phyloP scores from a whole-genome alignment of 169 alveolate species.

The Perkinsus chesapeaki region DNA sequence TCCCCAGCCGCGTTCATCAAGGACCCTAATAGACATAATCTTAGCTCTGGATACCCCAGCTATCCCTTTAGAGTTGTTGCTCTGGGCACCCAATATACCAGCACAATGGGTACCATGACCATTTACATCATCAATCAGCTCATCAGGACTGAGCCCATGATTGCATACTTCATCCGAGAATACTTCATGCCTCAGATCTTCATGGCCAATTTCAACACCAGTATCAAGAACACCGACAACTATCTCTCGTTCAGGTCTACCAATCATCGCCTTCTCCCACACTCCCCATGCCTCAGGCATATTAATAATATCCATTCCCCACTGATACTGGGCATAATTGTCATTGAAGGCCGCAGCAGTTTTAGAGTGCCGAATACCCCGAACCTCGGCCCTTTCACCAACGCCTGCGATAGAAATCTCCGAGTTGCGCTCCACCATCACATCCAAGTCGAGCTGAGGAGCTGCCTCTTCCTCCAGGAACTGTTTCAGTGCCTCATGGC shows the following conservation, averaged over 20 bases:
- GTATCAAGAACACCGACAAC: not conserved
- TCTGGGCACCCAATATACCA: conserved; percentile 34
- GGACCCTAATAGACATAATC: conserved; percentile 31
- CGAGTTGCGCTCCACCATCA: not conserved
- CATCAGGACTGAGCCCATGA: not conserved
- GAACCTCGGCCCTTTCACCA: not conserved
- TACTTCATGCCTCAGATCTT: not conserved
- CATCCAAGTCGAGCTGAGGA: not conserved
- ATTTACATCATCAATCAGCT: conserved; percentile 20
- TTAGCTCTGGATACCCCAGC: conserved; percentile 32
- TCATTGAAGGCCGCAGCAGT: not conserved
- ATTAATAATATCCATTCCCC: not conserved
- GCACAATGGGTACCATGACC: conserved; percentile 44
- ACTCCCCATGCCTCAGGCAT: not conserved
- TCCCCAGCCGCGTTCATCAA: conserved; percentile 25
- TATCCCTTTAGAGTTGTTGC: conserved; percentile 20
- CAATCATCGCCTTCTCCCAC: not conserved
- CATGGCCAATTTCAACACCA: not conserved
- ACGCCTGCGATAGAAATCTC: not conserved
- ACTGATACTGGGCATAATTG: not conserved
- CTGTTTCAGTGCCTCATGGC: not conserved
- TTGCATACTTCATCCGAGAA: not conserved
- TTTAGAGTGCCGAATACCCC: not conserved
- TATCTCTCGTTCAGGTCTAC: not conserved
- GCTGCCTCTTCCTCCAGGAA: not conserved